Evolutionary conservation across 768 basidiomycete species (phyloP).

Genomic region (Agaricus subrufescens): DNA sequence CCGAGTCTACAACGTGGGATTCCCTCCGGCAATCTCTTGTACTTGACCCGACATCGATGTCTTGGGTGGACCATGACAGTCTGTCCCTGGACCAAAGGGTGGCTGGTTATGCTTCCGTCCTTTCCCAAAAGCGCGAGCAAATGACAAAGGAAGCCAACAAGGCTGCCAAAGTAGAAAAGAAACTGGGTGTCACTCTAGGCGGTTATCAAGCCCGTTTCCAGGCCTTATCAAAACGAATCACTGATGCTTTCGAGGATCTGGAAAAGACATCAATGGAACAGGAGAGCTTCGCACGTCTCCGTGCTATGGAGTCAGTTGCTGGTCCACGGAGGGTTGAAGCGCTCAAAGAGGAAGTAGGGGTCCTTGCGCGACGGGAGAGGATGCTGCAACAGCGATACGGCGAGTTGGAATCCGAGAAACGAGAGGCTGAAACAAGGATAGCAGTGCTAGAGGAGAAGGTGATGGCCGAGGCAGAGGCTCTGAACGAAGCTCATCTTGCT

Average conservation of each 20-base stretch:
- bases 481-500: slow-evolving; percentile 73
- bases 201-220: slow-evolving; percentile 82
- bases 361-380: slow-evolving; percentile 70
- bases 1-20: slow-evolving; percentile 60
- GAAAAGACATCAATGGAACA: slow-evolving; percentile 63
- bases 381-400: slow-evolving; percentile 78
- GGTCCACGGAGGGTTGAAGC: slow-evolving; percentile 74
- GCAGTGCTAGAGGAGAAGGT: slow-evolving; percentile 76
- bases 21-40: slow-evolving; percentile 53
- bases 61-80: slow-evolving; percentile 62
- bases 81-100: slow-evolving; percentile 59
- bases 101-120: slow-evolving; percentile 56
- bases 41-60: slow-evolving; percentile 49
- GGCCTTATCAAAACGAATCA: slow-evolving; percentile 58
- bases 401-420: slow-evolving; percentile 72
- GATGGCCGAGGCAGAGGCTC: slow-evolving; percentile 78
- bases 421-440: slow-evolving; percentile 55
- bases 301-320: slow-evolving; percentile 64
- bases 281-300: slow-evolving; percentile 75
- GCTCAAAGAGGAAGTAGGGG: slow-evolving; percentile 86
- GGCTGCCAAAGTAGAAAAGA: slow-evolving; percentile 86
- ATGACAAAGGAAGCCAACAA: slow-evolving; percentile 82
- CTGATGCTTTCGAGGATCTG: slow-evolving; percentile 67
- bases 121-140: slow-evolving; percentile 57
- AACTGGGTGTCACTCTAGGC: slow-evolving; percentile 80